Percentiles rank a stretch among this genome's conserved stretches.
Conservation (phyloP, 371 early-diverging fungal species). For the Mortierella sp. region DNA sequence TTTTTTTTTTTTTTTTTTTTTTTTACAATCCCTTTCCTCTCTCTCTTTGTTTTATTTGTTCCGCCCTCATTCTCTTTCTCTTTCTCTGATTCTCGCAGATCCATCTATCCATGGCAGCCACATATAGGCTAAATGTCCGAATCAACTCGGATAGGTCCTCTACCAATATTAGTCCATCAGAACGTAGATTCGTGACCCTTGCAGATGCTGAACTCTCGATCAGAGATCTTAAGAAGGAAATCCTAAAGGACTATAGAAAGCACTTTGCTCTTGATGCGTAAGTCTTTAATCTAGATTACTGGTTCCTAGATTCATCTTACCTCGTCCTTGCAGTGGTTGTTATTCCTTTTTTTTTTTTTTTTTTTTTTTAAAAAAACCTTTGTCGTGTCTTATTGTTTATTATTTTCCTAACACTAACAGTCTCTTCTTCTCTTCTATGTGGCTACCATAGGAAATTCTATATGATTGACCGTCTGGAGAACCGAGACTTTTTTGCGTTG, state of each 20-base stretch:
- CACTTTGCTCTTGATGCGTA: constrained; percentile 27
- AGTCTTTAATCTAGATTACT: constrained; percentile 9
- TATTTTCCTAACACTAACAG: not conserved
- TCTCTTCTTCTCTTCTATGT: not conserved
- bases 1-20: not conserved
- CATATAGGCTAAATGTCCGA: constrained; percentile 17
- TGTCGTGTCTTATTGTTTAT: not conserved
- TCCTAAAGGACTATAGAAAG: constrained; percentile 9
- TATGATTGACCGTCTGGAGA: constrained; percentile 19
- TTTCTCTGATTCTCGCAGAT: not conserved
- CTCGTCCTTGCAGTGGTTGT: not conserved
- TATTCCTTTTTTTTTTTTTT: not conserved
- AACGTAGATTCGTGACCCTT: constrained; percentile 17
- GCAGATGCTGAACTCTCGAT: constrained; percentile 16
- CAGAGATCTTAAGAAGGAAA: constrained; percentile 14
- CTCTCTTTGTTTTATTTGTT: not conserved
- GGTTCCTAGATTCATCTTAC: too few relatives aligned
- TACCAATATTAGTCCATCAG: not conserved
- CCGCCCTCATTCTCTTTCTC: not conserved
- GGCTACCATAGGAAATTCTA: constrained; percentile 9
- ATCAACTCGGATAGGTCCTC: constrained; percentile 7
- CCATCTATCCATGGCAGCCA: constrained; percentile 15
- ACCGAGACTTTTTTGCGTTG: constrained; percentile 14
- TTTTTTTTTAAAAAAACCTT: not conserved
- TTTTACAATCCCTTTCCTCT: not conserved